These are phyloP conservation scores for Kingdonia uniflora DNA, from an alignment of 164 flowering plant genomes.

Conservation along the genomic window DNA sequence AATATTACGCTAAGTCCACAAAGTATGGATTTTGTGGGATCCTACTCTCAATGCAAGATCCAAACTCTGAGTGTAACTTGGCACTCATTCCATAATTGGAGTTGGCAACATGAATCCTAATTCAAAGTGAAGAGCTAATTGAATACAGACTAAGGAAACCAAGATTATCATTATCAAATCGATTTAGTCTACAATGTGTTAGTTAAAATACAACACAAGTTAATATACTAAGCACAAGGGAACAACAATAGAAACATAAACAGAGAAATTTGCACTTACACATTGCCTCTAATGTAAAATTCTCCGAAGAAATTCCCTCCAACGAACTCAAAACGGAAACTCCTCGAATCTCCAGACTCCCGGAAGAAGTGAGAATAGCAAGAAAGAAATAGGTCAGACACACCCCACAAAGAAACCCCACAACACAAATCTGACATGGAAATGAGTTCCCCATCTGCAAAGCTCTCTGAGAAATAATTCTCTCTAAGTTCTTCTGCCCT, in stretches of 20 bases:
- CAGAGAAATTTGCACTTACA: slow-evolving; percentile 27
- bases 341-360: slow-evolving; percentile 27
- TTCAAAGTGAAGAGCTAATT: neutral
- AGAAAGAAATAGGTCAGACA: slow-evolving; percentile 64
- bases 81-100: neutral
- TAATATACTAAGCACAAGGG: no score
- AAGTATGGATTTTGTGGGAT: no score
- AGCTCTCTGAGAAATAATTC: slow-evolving; percentile 72
- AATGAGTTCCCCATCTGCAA: slow-evolving; percentile 73
- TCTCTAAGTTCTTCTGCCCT: slow-evolving; percentile 52
- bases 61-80: neutral
- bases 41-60: no score
- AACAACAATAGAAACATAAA: neutral
- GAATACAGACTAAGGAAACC: neutral
- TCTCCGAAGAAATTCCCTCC: slow-evolving; percentile 17
- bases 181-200: no score
- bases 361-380: slow-evolving; percentile 53
- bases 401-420: slow-evolving; percentile 78
- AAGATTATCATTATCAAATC: neutral
- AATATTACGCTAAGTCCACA: no score
- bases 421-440: slow-evolving; percentile 78
- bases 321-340: slow-evolving; percentile 26
- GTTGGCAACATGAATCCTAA: neutral
- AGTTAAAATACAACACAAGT: no score
- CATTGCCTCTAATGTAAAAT: slow-evolving; percentile 23